Conservation (phyloP, 2,329 filamentous ascomycete genomes). For the Epichloe elymi region DNA sequence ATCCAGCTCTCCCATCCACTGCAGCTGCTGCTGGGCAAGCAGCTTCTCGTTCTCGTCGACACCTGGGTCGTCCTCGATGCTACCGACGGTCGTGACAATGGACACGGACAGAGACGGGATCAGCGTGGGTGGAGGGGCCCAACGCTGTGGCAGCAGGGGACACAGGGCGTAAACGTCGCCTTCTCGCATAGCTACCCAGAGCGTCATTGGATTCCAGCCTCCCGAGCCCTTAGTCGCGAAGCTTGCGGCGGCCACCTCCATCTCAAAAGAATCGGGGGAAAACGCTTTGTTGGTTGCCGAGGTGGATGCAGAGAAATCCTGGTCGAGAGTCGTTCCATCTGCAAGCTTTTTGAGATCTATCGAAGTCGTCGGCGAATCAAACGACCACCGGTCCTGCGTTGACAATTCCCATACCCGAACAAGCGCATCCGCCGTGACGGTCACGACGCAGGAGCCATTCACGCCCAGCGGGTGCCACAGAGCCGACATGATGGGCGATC, state of each 20-base stretch:
- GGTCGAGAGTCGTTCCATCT: constrained; percentile 67
- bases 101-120: constrained; percentile 74
- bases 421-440: constrained; percentile 75
- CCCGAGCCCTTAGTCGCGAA: constrained; percentile 57
- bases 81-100: constrained; percentile 60
- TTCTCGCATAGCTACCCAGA: constrained; percentile 92
- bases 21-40: constrained; percentile 49
- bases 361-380: constrained; percentile 69
- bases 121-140: constrained; percentile 64
- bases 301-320: constrained; percentile 68
- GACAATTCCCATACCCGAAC: constrained; percentile 87
- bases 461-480: constrained; percentile 90
- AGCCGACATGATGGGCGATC: constrained; percentile 65
- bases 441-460: constrained; percentile 69
- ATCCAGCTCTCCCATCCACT: constrained; percentile 56
- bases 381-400: constrained; percentile 71
- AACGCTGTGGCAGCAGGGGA: constrained; percentile 75
- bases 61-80: constrained; percentile 45
- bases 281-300: constrained; percentile 68
- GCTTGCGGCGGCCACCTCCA: constrained; percentile 82
- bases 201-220: constrained; percentile 90
- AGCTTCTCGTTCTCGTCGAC: constrained; percentile 40
- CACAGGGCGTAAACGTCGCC: constrained; percentile 91
- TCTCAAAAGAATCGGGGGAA: constrained; percentile 83
- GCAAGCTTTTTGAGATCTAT: constrained; percentile 82